Evolutionary conservation across 2,329 filamentous ascomycete genomes (phyloP).

Genomic region (Nemania sp.): DNA sequence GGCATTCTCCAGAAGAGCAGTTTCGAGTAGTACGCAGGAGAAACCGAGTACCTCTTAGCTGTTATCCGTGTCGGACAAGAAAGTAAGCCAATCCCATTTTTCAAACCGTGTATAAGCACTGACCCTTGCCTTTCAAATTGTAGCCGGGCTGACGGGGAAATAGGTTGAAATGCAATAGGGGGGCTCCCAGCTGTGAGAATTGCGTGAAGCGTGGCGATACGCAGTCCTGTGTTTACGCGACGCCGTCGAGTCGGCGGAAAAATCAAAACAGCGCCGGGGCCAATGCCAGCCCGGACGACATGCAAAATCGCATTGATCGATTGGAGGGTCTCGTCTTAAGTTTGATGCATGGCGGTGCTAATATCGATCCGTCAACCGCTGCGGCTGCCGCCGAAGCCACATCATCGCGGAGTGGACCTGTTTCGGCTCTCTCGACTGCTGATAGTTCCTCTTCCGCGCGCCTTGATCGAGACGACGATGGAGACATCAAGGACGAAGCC

Average conservation of each 20-base stretch:
- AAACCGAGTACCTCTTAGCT: constrained; percentile 89
- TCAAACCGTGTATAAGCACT: constrained; percentile 20
- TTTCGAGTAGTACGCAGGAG: constrained; percentile 88
- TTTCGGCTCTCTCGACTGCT: constrained; percentile 42
- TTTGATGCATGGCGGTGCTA: constrained; percentile 83
- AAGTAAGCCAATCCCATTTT: constrained; percentile 63
- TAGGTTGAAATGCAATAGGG: constrained; percentile 81
- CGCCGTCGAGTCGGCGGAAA: constrained; percentile 72
- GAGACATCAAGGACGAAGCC: constrained; percentile 52
- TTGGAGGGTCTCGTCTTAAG: constrained; percentile 90
- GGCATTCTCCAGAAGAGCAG: constrained; percentile 80
- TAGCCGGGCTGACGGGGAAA: constrained; percentile 40
- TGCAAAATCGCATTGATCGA: constrained; percentile 97
- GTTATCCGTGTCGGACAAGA: constrained; percentile 85
- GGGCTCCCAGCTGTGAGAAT: constrained; percentile 83
- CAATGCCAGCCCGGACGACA: constrained; percentile 77
- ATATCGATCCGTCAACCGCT: constrained; percentile 47
- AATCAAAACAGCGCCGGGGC: constrained; percentile 59
- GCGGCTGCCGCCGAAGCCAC: constrained; percentile 40
- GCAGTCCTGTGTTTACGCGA: constrained; percentile 81
- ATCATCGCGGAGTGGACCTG: constrained; percentile 33
- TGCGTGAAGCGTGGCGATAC: constrained; percentile 86
- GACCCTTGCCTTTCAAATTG: constrained; percentile 22
- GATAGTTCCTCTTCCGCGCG: constrained; percentile 51
- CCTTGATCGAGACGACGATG: constrained; percentile 61